These are phyloP conservation scores for Suhomyces terraborum DNA, from an alignment of 1,139 yeast species.

Conservation along the genomic window DNA sequence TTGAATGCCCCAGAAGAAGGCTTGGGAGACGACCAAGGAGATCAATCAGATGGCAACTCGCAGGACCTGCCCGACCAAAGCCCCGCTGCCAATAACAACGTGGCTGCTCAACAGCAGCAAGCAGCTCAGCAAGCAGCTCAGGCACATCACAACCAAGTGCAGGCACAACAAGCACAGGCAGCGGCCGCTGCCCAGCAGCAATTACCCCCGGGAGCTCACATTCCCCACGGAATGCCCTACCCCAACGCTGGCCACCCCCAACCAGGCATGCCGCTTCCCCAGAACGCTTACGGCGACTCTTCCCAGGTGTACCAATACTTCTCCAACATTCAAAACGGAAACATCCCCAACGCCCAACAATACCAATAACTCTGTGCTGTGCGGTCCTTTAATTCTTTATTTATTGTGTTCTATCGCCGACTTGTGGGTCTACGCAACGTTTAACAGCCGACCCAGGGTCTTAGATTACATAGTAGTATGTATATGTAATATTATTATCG, in stretches of 20 bases:
- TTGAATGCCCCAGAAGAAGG: constrained; percentile 86
- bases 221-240: constrained; percentile 50
- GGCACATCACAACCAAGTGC: constrained; percentile 26
- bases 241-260: constrained; percentile 42
- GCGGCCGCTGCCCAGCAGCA: constrained; percentile 35
- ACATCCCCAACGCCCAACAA: constrained; percentile 49
- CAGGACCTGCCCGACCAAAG: constrained; percentile 46
- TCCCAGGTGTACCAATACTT: constrained; percentile 59
- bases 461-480: constrained; percentile 11
- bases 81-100: constrained; percentile 40
- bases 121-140: constrained; percentile 29
- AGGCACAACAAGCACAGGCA: constrained; percentile 31
- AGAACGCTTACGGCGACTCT: constrained; percentile 44
- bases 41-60: constrained; percentile 57
- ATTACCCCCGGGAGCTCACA: constrained; percentile 51
- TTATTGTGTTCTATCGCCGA: constrained; percentile 10
- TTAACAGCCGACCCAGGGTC: constrained; percentile 6
- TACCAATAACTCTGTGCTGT: constrained; percentile 29
- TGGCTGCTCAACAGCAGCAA: constrained; percentile 27
- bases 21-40: constrained; percentile 61
- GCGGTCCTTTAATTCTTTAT: constrained; percentile 10
- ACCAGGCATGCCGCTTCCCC: constrained; percentile 44
- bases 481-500: constrained; percentile 11
- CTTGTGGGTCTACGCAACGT: constrained; percentile 4
- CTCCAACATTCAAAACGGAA: constrained; percentile 54